phyloP scores from a whole-genome alignment of 2,329 filamentous ascomycete species.

The Cadophora sp. region DNA sequence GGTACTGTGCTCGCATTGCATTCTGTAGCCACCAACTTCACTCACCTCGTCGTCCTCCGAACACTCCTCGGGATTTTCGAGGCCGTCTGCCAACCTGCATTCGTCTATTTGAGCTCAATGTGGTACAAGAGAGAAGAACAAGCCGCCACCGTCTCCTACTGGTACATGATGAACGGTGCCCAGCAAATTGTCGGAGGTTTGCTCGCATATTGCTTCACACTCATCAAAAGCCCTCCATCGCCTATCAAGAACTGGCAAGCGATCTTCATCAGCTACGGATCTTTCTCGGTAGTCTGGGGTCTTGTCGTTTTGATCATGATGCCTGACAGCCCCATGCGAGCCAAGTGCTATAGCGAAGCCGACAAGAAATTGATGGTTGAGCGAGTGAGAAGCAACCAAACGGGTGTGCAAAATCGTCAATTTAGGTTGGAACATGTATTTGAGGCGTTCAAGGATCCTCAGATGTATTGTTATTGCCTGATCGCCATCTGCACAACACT shows the following conservation, averaged over 20 bases:
- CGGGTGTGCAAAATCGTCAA: constrained; percentile 58
- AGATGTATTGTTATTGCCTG: constrained; percentile 68
- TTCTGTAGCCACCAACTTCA: constrained; percentile 65
- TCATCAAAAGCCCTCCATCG: constrained; percentile 53
- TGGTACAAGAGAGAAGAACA: constrained; percentile 79
- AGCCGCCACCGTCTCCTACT: constrained; percentile 63
- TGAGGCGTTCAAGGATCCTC: constrained; percentile 65
- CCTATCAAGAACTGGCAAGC: constrained; percentile 68
- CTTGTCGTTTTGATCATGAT: constrained; percentile 52
- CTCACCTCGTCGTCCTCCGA: constrained; percentile 65
- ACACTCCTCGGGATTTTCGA: constrained; percentile 74
- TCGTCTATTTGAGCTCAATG: constrained; percentile 69
- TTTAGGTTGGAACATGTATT: constrained; percentile 58
- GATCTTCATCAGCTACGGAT: constrained; percentile 54
- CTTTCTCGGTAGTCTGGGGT: constrained; percentile 52
- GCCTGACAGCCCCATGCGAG: constrained; percentile 58
- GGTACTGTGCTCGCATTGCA: constrained; percentile 64
- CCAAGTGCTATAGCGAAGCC: constrained; percentile 48
- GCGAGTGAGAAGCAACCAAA: constrained; percentile 63
- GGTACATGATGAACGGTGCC: constrained; percentile 77
- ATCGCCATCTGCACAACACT: constrained; percentile 76
- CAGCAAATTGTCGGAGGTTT: constrained; percentile 71
- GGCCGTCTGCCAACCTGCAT: constrained; percentile 70
- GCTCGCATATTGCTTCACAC: constrained; percentile 65
- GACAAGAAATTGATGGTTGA: constrained; percentile 57